Percentiles rank a stretch among this genome's conserved stretches.
Conservation (phyloP, 768 basidiomycete genomes). For the Cystobasidium onofrii region DNA sequence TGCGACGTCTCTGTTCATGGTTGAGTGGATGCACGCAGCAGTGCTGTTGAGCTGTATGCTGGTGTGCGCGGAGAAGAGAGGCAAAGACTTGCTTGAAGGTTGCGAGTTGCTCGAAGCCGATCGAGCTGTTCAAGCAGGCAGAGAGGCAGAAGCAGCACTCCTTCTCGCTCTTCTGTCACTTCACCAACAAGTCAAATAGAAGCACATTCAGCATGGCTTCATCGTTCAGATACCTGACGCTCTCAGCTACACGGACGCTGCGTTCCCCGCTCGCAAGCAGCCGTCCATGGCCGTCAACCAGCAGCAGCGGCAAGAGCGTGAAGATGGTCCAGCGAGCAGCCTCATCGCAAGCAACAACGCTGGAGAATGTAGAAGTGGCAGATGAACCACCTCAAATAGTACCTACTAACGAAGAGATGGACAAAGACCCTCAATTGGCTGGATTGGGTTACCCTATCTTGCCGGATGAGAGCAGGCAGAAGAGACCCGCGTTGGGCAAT, state of each 20-base stretch:
- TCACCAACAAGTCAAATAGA: background rate
- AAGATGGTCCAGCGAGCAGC: background rate
- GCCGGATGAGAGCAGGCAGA: slow-evolving; percentile 44
- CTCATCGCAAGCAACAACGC: slow-evolving; percentile 3
- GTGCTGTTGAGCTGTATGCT: background rate
- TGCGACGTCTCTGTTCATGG: slow-evolving; percentile 9
- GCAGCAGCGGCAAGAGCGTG: background rate
- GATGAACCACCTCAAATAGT: slow-evolving; percentile 15
- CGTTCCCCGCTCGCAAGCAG: background rate
- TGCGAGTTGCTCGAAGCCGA: background rate
- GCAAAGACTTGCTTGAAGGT: background rate
- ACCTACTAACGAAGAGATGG: slow-evolving; percentile 19
- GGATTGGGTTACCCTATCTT: slow-evolving; percentile 47
- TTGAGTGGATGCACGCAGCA: background rate
- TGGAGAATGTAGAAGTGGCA: background rate
- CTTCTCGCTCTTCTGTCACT: background rate
- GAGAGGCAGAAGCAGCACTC: background rate
- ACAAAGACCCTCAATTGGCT: slow-evolving; percentile 37
- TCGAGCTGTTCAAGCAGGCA: background rate
- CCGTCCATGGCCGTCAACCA: background rate
- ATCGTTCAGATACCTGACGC: background rate
- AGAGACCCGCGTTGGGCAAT: slow-evolving; percentile 42
- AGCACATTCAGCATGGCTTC: background rate
- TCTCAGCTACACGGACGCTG: background rate
- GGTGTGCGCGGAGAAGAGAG: background rate